Base-by-base conservation (phyloP, 306 rosid genomes). In the Dalbergia cultrata region DNA sequence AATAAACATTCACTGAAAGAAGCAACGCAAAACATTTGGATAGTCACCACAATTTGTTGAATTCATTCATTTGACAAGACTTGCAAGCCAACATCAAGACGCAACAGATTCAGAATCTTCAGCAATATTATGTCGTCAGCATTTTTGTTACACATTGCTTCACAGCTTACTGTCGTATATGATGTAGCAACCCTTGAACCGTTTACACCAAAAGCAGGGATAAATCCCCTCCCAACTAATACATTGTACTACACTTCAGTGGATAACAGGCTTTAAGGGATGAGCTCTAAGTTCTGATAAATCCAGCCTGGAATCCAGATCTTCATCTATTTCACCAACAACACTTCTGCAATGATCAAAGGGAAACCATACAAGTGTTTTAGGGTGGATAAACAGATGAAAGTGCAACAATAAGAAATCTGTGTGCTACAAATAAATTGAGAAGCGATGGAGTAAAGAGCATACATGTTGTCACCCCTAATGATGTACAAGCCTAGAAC, bases 381-480 rank as follows among this genome's bases (percentile, higher is more conserved):
- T 49, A 35, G 10, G 41, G 63, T 26, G 12, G 33, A 18, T 60
- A 69, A 18, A 74, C 11, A 61, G 17, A 33, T 33, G 14, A 1
- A 9, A 54, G 44, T 53, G 78, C 9, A 26, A 67, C 67, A 81
- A n/a, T 5, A 31, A 44, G 41, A 74, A 74, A 59, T 83, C 62
- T 65, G 37, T 8, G 45, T n/a, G 21, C 45, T 14, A 3, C 37
- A 12, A 70, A 64, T 52, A 26, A 26, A 7, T 12, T 26, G 14
- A 67, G 7, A 35, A 41, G 52, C 52, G 12, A 52, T 14, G 10
- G 70, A 17, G 33, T 8, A 62, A 62, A 17, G 72, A 70, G 21
- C 84, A 81, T 91, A 95, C 99, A 95, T 93, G 89, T 95, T 95
- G 87, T 95, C 99, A 50, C 98, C 99, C 86, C 99, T 89, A 39